Evolutionary conservation across 2,329 filamentous ascomycete species (phyloP), one percentile per base, ranked within the genome.

Genomic region (Trichoderma koningii): DNA sequence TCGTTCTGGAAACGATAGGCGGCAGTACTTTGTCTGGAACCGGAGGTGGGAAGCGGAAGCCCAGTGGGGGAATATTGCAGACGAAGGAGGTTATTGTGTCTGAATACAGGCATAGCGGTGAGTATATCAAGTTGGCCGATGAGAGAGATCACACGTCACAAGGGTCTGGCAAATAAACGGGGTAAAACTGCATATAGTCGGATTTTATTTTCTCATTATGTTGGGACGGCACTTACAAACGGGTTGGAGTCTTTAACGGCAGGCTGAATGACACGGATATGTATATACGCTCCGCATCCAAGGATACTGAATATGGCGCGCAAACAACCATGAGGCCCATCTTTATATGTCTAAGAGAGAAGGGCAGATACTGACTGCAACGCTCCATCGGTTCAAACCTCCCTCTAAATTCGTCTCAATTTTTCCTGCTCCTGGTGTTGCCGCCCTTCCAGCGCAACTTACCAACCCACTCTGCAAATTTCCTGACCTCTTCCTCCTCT

Each of bases 391-490:
- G n/a, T 21, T 28, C 30, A 60, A 15, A 28, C 15, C n/a, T 55
- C 47, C 26, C 50, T 47, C 12, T 17, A 14, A 45, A 4, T 26
- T 23, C 23, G 19, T 10, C 41, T 38, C 34, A 63, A 47, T 55
- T 17, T 7, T 42, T 63, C 42, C 38, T 57, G 10, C 52, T 50
- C 19, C 64, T 64, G 6, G 64, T 65, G 51, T 64, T 56, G 12
- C 68, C 67, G n/a, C 71, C 80, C 80, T 92, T 93, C 91, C 91
- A 93, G 71, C 91, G 80, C 68, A 95, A 81, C 70, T 83, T 83
- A 7, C 86, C 84, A 64, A 92, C 89, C 91, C 92, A 96, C 56
- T 75, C 79, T 10, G 86, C 88, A 84, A 89, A 95, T 69, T 80
- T 83, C 76, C 82, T 79, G 12, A 95, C 87, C 79, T 92, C 89